Evolutionary conservation across 2,329 filamentous ascomycete species (phyloP).

Genomic region (Aspergillus ochraceus): DNA sequence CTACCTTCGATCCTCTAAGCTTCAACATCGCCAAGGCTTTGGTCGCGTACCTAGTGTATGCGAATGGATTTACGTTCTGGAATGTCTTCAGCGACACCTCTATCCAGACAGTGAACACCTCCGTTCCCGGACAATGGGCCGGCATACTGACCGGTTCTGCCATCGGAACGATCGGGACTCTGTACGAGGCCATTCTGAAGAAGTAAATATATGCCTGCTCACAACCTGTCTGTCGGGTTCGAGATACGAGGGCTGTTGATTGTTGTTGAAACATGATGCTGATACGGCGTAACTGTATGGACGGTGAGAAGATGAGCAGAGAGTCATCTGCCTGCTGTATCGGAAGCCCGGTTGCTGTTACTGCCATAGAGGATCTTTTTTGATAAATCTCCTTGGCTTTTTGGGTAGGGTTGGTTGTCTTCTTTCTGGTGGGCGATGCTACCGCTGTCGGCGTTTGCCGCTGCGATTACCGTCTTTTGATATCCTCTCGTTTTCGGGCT

Average conservation of each 20-base stretch:
- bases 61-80: conserved; percentile 45
- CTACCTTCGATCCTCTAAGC: conserved; percentile 73
- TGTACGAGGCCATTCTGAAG: conserved; percentile 50
- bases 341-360: not conserved
- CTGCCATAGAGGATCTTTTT: not conserved
- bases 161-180: conserved; percentile 42
- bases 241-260: not conserved
- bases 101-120: conserved; percentile 37
- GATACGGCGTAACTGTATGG: not conserved
- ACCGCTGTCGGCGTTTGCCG: not conserved
- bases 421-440: not conserved
- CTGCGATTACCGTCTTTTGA: conserved; percentile 5
- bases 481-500: conserved; percentile 14
- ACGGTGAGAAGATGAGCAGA: not conserved
- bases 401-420: not conserved
- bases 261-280: not conserved
- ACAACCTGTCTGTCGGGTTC: not conserved
- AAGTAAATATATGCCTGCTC: conserved; percentile 28
- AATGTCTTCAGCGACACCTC: conserved; percentile 36
- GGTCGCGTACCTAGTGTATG: conserved; percentile 77
- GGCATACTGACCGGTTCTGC: conserved; percentile 44
- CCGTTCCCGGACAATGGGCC: conserved; percentile 40
- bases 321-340: not conserved
- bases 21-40: conserved; percentile 90
- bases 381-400: not conserved